phyloP scores from a whole-genome alignment of 225 moss, liverwort and hornwort genomes.

The Polytrichum commune region DNA sequence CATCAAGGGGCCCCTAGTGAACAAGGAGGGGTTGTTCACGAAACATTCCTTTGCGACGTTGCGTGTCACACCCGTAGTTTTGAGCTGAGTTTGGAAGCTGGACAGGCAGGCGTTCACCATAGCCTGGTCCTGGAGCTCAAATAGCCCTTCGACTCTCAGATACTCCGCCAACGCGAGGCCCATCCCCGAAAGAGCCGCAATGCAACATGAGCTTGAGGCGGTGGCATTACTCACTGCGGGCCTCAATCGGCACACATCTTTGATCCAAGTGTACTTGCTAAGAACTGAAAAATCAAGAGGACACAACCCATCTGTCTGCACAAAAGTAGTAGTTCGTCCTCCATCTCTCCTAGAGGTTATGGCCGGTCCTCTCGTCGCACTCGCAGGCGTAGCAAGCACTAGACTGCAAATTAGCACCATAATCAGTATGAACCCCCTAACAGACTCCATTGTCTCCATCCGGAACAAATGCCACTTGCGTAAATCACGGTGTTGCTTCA shows the following conservation, averaged over 20 bases:
- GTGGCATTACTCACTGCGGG: neutral
- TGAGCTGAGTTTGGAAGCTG: constrained; percentile 16
- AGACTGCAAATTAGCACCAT: neutral
- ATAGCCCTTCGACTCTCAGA: constrained; percentile 9
- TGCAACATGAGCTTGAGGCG: constrained; percentile 20
- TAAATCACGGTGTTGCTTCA: no score
- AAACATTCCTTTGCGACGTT: constrained; percentile 23
- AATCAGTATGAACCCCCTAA: constrained; percentile 7
- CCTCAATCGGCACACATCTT: constrained; percentile 2
- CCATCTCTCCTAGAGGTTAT: constrained; percentile 4
- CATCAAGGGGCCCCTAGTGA: constrained; percentile 18
- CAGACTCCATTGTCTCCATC: constrained; percentile 11
- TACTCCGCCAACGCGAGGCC: constrained; percentile 21
- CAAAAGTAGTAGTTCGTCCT: neutral
- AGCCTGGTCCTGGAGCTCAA: constrained; percentile 25
- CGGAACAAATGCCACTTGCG: no score
- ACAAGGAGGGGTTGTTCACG: neutral
- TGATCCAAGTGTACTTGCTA: constrained; percentile 28
- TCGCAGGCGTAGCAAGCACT: constrained; percentile 1
- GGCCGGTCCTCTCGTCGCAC: constrained; percentile 8
- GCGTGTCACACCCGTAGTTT: constrained; percentile 10
- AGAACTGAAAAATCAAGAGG: constrained; percentile 35
- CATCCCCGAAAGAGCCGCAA: constrained; percentile 17
- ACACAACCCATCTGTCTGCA: constrained; percentile 9
- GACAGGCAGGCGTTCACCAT: constrained; percentile 17